Base-by-base conservation (phyloP, 2,329 filamentous ascomycete genomes). In the Penicillium sumatraense region DNA sequence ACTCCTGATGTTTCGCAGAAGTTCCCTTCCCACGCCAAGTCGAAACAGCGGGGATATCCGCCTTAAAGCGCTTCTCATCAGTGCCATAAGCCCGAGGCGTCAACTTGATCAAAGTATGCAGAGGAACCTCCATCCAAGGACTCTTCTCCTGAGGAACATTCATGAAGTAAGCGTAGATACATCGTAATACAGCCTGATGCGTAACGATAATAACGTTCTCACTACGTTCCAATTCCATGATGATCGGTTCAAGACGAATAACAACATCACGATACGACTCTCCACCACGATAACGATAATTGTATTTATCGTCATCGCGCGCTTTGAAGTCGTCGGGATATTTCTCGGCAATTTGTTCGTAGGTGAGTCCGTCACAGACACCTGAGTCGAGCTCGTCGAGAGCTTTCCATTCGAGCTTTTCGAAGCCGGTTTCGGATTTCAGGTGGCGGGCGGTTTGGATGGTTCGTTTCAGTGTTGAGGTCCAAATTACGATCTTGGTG, bases 121-220 rank as follows among this genome's bases (percentile, higher is more conserved):
- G 82, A 6, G 95, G 95, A 8, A 99, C 95, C 69, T 97, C 93
- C 90, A 98, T 96, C 95, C 95, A 99, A 0, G 95, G 95, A 63
- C 90, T 95, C 76, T 91, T 86, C 66, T 93, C 87, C 75, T 98
- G 95, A 51, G 91, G 89, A 68, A 95, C 91, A 69, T 98, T 96
- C 89, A 97, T 96, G 75, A 98, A 99, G 76, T 99, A 99, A 26
- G 95, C 91, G 71, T 98, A 99, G 68, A 99, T 96, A 80, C 95
- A 99, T 56, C 95, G 87, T 59, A 99, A 81, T 29, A 99, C 93
- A 13, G 95, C 95, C 78, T 99, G 95, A 73, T 99, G 95, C 3
- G 95, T 98, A 58, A 99, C 92, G 65, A 99, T 98, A 57, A 99
- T 86, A 63, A 99, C 96, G 71, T 99, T 96, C 75, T 98, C 95